Conservation (phyloP, 345 rosid species). For the Melastoma malabathricum region DNA sequence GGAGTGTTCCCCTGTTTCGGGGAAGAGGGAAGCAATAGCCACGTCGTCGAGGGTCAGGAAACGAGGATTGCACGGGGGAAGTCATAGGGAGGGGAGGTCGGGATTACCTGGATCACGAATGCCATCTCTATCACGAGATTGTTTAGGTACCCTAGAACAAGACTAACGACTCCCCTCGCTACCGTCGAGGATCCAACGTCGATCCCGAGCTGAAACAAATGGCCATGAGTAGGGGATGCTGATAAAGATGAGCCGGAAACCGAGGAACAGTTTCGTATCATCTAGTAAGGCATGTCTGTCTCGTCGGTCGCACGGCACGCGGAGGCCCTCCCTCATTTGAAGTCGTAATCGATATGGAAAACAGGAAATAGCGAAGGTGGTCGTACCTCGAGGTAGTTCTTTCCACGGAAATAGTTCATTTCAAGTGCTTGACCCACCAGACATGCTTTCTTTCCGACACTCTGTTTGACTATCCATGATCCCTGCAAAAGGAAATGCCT, state of each 20-base stretch:
- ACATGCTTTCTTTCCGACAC: constrained; percentile 87
- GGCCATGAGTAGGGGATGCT: background rate
- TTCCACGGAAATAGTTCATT: constrained; percentile 48
- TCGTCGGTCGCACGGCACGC: too few species aligned
- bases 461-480: constrained; percentile 93
- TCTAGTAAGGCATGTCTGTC: too few species aligned
- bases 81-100: background rate
- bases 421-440: constrained; percentile 72
- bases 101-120: constrained; percentile 81
- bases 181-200: constrained; percentile 91
- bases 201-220: constrained; percentile 37
- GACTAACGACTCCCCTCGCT: constrained; percentile 73
- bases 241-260: background rate
- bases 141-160: constrained; percentile 74
- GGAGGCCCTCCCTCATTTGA: too few species aligned
- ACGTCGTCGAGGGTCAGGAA: too few species aligned
- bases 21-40: too few species aligned
- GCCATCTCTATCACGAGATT: constrained; percentile 88
- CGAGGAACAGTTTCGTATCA: background rate
- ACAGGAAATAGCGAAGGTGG: background rate
- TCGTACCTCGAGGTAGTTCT: constrained; percentile 78
- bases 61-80: too few species aligned
- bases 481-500: constrained; percentile 25
- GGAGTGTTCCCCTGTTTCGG: constrained; percentile 57
- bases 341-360: too few species aligned